These are phyloP conservation scores for Triticum monococcum DNA, from an alignment of 176 grass and related monocot species.

Conservation along the genomic window DNA sequence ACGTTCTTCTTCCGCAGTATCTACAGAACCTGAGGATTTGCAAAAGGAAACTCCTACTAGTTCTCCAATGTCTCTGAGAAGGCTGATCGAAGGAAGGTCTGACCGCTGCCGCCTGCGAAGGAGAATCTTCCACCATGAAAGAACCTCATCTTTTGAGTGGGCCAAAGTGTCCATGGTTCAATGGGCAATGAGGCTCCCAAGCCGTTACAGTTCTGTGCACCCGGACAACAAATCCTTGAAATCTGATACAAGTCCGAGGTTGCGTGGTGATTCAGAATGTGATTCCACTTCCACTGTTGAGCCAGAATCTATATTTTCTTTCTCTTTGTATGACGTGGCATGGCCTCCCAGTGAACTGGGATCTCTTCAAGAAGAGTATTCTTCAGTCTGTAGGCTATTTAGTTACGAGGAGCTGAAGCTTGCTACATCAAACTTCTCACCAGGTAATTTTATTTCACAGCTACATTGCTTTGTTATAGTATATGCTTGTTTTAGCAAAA, in stretches of 20 bases:
- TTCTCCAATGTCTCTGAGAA: conserved; percentile 47
- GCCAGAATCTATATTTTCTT: conserved; percentile 40
- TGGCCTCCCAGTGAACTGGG: conserved; percentile 68
- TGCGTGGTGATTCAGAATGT: conserved; percentile 41
- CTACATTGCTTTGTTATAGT: conserved; percentile 15
- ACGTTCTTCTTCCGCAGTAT: conserved; percentile 13
- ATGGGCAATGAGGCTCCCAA: conserved; percentile 74
- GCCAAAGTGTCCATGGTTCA: conserved; percentile 65
- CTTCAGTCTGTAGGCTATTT: conserved; percentile 63
- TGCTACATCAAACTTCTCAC: conserved; percentile 79
- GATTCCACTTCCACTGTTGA: conserved; percentile 20
- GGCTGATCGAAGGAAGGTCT: conserved; percentile 52
- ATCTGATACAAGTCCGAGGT: conserved; percentile 37
- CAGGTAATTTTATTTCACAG: conserved; percentile 48
- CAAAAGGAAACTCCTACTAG: conserved; percentile 28
- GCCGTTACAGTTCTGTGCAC: conserved; percentile 51
- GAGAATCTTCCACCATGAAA: conserved; percentile 63
- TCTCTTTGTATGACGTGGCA: conserved; percentile 37
- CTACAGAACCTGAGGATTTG: conserved; percentile 21
- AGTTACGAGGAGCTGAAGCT: conserved; percentile 60
- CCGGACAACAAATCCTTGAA: conserved; percentile 61
- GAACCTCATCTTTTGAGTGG: conserved; percentile 69
- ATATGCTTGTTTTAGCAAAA: neutral
- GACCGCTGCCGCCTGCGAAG: conserved; percentile 49
- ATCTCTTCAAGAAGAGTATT: conserved; percentile 68